Base-by-base conservation (phyloP, 768 basidiomycete genomes). In the Trametes villosa region DNA sequence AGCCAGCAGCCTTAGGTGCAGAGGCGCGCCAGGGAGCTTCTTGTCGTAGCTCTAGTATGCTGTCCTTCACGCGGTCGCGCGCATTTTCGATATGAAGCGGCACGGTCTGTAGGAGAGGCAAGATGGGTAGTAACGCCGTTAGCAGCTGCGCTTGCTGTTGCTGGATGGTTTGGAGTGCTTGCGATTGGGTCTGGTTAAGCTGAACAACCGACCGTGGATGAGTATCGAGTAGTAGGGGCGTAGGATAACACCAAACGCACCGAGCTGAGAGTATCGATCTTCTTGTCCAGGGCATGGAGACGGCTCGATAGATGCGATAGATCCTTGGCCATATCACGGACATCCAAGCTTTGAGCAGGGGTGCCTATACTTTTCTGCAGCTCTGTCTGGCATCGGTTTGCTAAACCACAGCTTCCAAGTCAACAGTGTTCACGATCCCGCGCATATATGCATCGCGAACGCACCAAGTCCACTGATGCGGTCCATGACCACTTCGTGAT, bases 381-480 rank as follows among this genome's bases (percentile, higher is more conserved):
- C 64, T 85, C 82, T 2, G 75, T 78, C 69, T 91, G 89, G 61
- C 81, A 83, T 65, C 86, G 78, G 64, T 86, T 87, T 9, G 85
- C 89, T 91, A n/a, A n/a, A n/a, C n/a, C n/a, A n/a, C n/a, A n/a
- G n/a, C n/a, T n/a, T n/a, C n/a, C n/a, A n/a, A n/a, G n/a, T n/a
- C n/a, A n/a, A n/a, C n/a, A n/a, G n/a, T n/a, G n/a, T n/a, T n/a
- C n/a, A n/a, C n/a, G n/a, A n/a, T n/a, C n/a, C 48, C 22, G 55
- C 53, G 67, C 63, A 46, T 68, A 62, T 67, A 69, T 67, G 59
- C 64, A 62, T 38, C 56, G 61, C 53, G 42, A 22, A 77, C 83
- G 59, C 67, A 85, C 87, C 80, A 22, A 86, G 74, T 69, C 83
- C 83, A 1, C 82, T 75, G 8, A 88, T 77, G 53, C 86, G 86